Conservation (phyloP, 805 yeast species). For the Candida sphagnicola region DNA sequence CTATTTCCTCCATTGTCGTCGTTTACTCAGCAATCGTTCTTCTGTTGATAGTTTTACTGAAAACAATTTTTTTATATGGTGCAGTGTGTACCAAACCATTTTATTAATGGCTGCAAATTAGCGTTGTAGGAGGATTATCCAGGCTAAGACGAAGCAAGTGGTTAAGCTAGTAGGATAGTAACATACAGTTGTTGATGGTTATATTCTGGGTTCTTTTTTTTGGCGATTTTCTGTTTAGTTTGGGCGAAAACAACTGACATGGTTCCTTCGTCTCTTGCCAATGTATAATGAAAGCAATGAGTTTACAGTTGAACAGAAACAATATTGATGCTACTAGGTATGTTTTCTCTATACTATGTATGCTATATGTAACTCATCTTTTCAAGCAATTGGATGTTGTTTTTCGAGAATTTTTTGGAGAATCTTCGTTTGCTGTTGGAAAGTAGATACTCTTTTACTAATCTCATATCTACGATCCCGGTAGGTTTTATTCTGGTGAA, state of each 20-base stretch:
- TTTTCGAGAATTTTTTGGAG: neutral
- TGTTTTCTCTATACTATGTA: neutral
- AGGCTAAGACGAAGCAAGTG: no score
- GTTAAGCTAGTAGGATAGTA: no score
- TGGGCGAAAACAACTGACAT: no score
- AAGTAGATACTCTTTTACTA: conserved; percentile 14
- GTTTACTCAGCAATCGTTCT: neutral
- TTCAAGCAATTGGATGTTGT: neutral
- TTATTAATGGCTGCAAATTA: neutral
- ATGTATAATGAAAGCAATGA: no score
- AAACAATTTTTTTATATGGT: neutral
- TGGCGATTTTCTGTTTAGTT: no score
- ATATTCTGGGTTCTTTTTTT: no score
- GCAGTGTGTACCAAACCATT: conserved; percentile 2
- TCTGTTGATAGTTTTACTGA: neutral
- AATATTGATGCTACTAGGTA: no score
- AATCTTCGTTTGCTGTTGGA: conserved; percentile 1
- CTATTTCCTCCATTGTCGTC: conserved; percentile 4
- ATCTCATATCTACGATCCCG: conserved; percentile 14
- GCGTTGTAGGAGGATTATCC: neutral
- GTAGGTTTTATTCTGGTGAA: conserved; percentile 7
- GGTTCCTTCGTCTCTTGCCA: no score
- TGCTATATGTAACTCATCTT: neutral
- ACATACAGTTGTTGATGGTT: neutral
- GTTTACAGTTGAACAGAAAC: no score